Base-by-base conservation (phyloP, 2,329 filamentous ascomycete species). In the Hirsutella rhossiliensis region DNA sequence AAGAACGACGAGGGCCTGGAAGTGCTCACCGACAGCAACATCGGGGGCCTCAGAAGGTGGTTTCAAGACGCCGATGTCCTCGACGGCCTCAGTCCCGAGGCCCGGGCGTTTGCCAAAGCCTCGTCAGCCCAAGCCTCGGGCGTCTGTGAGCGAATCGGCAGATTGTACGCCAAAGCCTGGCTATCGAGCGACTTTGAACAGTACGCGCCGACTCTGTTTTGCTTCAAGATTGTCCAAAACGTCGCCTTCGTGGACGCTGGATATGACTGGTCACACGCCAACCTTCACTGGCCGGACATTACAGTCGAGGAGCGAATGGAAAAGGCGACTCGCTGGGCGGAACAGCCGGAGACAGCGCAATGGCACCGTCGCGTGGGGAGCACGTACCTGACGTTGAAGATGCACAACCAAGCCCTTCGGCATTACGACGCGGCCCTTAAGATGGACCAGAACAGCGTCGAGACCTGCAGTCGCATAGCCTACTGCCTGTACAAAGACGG, bases 161-260 rank as follows among this genome's bases (percentile, higher is more conserved):
- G 59, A 1, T 51, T 63, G 0, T 68, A 67, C 23, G 62, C 64
- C 2, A 50, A 56, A 3, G 64, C 63, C 0, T 68, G 65, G 65
- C 55, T 68, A 0, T 58, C 59, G 0, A 51, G 53, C 4, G 53
- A 57, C 4, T 66, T 59, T 27, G 50, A 56, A 23, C 54, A 53
- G 30, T 67, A 67, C 31, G 52, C 67, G 6, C 63, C 65, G 5
- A 65, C 65, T 0, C 49, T 63, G 0, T 64, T 67, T 45, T 68
- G 65, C 48, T 66, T 68, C 47, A 63, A 66, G 44, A 66, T 68
- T 32, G 65, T 68, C 4, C 65, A 68, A 45, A 62, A 58, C 37
- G 56, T 66, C 28, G 62, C 65, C 5, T 62, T 62, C 3, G 60
- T 67, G 53, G 56, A 66, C 13, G 56, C 58, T 2, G 65, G 62